Evolutionary conservation across 176 grass and related monocot species (phyloP).

Genomic region (Pontederia paniculata): DNA sequence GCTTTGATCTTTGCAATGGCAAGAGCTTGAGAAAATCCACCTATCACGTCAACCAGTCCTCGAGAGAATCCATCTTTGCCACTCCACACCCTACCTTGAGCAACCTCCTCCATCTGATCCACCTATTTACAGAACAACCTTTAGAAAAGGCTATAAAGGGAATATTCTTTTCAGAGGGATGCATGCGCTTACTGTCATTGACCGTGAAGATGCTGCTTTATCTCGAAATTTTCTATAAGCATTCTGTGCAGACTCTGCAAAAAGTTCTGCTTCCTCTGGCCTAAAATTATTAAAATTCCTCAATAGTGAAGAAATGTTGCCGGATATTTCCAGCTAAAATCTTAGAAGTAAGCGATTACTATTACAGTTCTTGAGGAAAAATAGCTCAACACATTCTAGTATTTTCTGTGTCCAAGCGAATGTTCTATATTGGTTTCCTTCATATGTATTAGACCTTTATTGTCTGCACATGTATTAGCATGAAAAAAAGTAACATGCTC

Average conservation of each 20-base stretch:
- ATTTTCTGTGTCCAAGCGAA: too few species aligned
- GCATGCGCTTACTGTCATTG: slow-evolving; percentile 60
- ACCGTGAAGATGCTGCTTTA: slow-evolving; percentile 89
- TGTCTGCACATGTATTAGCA: too few species aligned
- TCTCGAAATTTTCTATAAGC: slow-evolving; percentile 71
- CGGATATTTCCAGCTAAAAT: neutral
- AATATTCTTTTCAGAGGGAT: slow-evolving; percentile 1
- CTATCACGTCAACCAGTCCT: slow-evolving; percentile 89
- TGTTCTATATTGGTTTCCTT: too few species aligned
- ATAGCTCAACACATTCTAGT: too few species aligned
- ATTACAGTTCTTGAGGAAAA: too few species aligned
- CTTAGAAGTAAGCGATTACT: neutral
- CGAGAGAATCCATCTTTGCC: slow-evolving; percentile 74
- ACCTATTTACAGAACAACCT: slow-evolving; percentile 32
- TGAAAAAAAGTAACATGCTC: too few species aligned
- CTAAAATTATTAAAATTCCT: slow-evolving; percentile 28
- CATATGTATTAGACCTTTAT: too few species aligned
- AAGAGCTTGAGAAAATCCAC: slow-evolving; percentile 74
- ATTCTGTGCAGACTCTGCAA: slow-evolving; percentile 67
- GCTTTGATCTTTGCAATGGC: slow-evolving; percentile 95
- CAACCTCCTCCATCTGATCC: slow-evolving; percentile 90
- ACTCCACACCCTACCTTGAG: slow-evolving; percentile 93
- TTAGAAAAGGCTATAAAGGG: neutral
- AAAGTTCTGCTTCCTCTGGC: slow-evolving; percentile 69
- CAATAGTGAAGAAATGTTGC: slow-evolving; percentile 14